Conservation (phyloP, 2,329 filamentous ascomycete species). For the Phyllosticta citrichinensis region DNA sequence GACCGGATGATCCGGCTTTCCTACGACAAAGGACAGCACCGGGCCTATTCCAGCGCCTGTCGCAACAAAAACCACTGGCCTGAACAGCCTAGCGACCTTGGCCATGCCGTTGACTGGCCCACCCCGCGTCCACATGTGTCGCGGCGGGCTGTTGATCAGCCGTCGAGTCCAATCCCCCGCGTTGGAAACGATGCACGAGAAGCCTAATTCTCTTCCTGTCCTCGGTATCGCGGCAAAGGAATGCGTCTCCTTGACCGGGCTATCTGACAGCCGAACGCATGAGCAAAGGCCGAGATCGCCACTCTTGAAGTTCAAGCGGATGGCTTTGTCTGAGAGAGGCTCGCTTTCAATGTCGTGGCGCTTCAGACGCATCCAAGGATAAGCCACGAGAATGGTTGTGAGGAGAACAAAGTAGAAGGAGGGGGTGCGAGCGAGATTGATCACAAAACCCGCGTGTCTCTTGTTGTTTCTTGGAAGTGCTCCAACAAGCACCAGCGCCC, state of each 20-base stretch:
- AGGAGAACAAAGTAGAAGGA: slow-evolving; percentile 60
- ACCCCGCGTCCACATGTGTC: slow-evolving; percentile 21
- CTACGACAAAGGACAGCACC: slow-evolving; percentile 43
- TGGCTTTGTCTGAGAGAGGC: slow-evolving; percentile 59
- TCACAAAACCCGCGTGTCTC: slow-evolving; percentile 18
- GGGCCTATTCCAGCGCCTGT: slow-evolving; percentile 28
- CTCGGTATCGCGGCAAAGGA: slow-evolving; percentile 29
- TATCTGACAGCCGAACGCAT: slow-evolving; percentile 4
- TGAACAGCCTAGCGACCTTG: slow-evolving; percentile 23
- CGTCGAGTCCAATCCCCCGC: slow-evolving; percentile 26
- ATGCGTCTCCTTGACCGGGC: slow-evolving; percentile 26
- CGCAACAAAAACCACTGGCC: slow-evolving; percentile 22
- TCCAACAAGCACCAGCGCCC: slow-evolving; percentile 14
- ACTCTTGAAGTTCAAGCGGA: slow-evolving; percentile 48
- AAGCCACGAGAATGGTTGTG: slow-evolving; percentile 55
- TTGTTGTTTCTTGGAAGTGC: slow-evolving; percentile 5
- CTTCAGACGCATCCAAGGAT: slow-evolving; percentile 65
- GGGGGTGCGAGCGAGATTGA: slow-evolving; percentile 37
- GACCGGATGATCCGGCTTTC: slow-evolving; percentile 22
- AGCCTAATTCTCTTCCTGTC: slow-evolving; percentile 13
- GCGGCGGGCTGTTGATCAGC: slow-evolving; percentile 17
- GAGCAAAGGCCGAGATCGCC: not conserved
- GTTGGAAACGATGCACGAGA: slow-evolving; percentile 22
- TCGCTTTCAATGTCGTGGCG: slow-evolving; percentile 56
- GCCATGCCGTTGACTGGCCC: slow-evolving; percentile 23